Evolutionary conservation across 495 filamentous ascomycete genomes (phyloP), one percentile per base, ranked within the genome.

Genomic region (Elasticomyces elasticus): DNA sequence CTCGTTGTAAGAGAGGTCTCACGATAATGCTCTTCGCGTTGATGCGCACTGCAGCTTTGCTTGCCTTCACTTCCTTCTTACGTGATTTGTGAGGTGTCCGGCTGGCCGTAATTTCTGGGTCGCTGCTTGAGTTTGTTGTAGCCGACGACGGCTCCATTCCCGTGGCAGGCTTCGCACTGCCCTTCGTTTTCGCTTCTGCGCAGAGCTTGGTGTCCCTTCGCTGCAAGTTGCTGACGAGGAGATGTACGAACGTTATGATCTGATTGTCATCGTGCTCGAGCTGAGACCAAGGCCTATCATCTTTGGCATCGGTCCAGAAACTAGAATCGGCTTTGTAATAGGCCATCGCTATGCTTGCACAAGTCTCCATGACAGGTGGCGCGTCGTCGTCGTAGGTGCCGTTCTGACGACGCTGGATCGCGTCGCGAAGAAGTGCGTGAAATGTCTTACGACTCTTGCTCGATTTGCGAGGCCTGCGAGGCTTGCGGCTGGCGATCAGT

Each of bases 21-120:
- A 15, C 35, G 24, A 27, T 23, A 52, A 13, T 38, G 31, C 49
- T 38, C 25, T 24, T 58, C 11, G 31, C 55, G 49, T 11, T 46
- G 13, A 12, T 26, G 23, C 20, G 49, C 55, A 17, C 38, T 13
- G 2, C 45, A 11, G 33, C 12, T 22, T 51, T 1, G 5, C 6
- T 38, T 19, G 12, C 30, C 12, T 12, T 6, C 1, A 42, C 24
- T 11, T 27, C 22, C 23, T 19, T 42, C 37, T 52, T 52, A 38
- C 24, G 20, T 13, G 27, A 25, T 13, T 52, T 28, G 35, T 22
- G 54, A 49, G 22, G 41, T 30, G 7, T 54, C 20, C 20, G 54
- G 11, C n/a, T 5, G 19, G n/a, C 12, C 5, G 10, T 33, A 24
- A n/a, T 15, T 1, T 51, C 48, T 2, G 20, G 37, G 45, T 28